Conservation (phyloP, 2,329 filamentous ascomycete genomes). For the Trichoderma harzianum region DNA sequence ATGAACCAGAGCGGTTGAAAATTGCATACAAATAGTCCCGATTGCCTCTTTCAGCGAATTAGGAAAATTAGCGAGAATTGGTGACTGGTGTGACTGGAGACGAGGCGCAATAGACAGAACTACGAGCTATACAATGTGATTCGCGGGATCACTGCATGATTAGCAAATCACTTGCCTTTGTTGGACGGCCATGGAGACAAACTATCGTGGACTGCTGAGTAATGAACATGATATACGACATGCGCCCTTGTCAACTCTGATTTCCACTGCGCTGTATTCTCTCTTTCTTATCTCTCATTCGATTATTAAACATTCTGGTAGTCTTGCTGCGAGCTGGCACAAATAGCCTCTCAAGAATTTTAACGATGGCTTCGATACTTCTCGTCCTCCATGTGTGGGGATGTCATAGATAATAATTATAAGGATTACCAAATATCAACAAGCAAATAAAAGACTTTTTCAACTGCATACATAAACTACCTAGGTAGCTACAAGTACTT, state of each 20-base stretch:
- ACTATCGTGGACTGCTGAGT: not conserved
- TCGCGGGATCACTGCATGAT: not conserved
- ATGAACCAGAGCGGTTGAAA: not conserved
- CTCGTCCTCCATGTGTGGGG: not conserved
- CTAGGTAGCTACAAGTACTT: not conserved
- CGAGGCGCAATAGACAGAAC: not conserved
- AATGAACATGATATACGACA: not conserved
- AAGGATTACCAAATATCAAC: not conserved
- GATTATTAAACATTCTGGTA: not conserved
- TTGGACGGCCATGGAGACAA: not conserved
- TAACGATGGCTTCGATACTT: not conserved
- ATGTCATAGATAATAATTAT: not conserved
- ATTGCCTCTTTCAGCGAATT: constrained; percentile 10
- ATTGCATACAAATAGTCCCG: constrained; percentile 5
- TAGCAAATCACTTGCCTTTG: not conserved
- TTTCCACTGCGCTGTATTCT: not conserved
- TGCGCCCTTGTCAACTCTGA: not conserved
- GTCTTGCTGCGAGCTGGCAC: not conserved
- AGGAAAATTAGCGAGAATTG: not conserved
- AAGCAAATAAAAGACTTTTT: not conserved
- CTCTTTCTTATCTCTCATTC: not conserved
- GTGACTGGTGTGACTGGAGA: not conserved
- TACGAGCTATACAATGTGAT: not conserved
- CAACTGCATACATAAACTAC: no score
- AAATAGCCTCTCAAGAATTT: not conserved